Base-by-base conservation (phyloP, 2,329 filamentous ascomycete species). In the Torrubiella hemipterigena region DNA sequence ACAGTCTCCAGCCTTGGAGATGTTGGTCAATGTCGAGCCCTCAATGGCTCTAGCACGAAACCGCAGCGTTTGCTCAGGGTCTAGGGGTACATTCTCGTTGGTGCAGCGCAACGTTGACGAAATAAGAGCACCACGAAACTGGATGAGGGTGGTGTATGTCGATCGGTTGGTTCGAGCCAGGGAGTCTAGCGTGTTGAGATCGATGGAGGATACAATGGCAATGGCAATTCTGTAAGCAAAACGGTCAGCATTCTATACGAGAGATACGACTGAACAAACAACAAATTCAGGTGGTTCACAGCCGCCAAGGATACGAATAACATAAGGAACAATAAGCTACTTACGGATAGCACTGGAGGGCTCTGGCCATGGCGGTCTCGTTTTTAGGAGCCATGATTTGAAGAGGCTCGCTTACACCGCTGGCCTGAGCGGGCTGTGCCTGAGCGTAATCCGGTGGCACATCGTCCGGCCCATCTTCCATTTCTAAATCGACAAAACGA, bases 111-210 rank as follows among this genome's bases (percentile, higher is more conserved):
- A 65, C 3, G 85, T 89, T 38, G 79, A 76, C 22, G 64, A 65
- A 31, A 91, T 65, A 13, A 95, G 69, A 41, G 81, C 73, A 30
- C 63, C 66, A 47, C 84, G 79, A 55, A 83, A 87, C 45, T 86
- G 82, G 26, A 93, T 62, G 16, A 96, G 69, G 42, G 78, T 82
- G 34, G 69, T 67, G 42, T 82, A 82, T 40, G 93, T 73, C 48
- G 82, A 77, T 31, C 80, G 81, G 52, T 85, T 93, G 33, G 84
- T 86, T 33, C 73, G 73, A 31, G 87, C 82, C 14, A 96, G 73
- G 41, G 79, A 77, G 54, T 93, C 79, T 45, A 95, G 72, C 11
- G 83, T 80, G 54, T 89, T 94, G 30, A 94, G 71, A 52, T 96
- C 89, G 51, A 95, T 74, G 43, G 73, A 70, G 19, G 74, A 70